Evolutionary conservation across 495 filamentous ascomycete species (phyloP).

Genomic region (Chaetomium fimeti): DNA sequence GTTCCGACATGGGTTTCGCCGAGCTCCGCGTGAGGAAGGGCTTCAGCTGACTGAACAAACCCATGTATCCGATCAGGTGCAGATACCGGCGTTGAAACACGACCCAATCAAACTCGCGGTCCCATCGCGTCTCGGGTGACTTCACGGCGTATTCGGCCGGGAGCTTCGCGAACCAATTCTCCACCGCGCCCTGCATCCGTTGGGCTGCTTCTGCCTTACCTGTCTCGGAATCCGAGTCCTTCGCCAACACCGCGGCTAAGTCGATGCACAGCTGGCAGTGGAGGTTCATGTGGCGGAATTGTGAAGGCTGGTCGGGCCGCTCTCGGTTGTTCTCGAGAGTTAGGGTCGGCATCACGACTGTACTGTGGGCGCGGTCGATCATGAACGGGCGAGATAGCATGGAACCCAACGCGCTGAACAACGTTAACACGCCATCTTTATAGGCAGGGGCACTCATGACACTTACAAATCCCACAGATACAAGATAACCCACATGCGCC

Average conservation of each 20-base stretch:
- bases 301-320: constrained; percentile 41
- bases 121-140: constrained; percentile 48
- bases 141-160: constrained; percentile 43
- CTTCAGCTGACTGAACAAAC: constrained; percentile 46
- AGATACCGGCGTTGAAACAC: constrained; percentile 51
- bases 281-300: constrained; percentile 44
- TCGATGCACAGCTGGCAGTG: constrained; percentile 39
- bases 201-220: constrained; percentile 20
- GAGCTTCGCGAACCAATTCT: constrained; percentile 44
- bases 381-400: constrained; percentile 42
- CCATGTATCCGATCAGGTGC: constrained; percentile 50
- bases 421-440: background rate
- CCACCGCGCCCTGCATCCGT: constrained; percentile 34
- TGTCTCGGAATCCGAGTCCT: constrained; percentile 7
- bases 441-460: background rate
- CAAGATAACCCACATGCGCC: constrained; percentile 46
- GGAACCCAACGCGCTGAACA: constrained; percentile 39
- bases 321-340: constrained; percentile 40
- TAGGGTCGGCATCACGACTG: constrained; percentile 39
- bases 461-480: constrained; percentile 45
- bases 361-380: constrained; percentile 40
- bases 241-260: constrained; percentile 26
- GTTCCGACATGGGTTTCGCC: constrained; percentile 30
- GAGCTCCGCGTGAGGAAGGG: constrained; percentile 43
- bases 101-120: constrained; percentile 43